Percentiles rank a stretch among this genome's conserved stretches.
Evolutionary conservation across 208 protist genomes (phyloP).

Genomic region (Leishmania tarentolae): DNA sequence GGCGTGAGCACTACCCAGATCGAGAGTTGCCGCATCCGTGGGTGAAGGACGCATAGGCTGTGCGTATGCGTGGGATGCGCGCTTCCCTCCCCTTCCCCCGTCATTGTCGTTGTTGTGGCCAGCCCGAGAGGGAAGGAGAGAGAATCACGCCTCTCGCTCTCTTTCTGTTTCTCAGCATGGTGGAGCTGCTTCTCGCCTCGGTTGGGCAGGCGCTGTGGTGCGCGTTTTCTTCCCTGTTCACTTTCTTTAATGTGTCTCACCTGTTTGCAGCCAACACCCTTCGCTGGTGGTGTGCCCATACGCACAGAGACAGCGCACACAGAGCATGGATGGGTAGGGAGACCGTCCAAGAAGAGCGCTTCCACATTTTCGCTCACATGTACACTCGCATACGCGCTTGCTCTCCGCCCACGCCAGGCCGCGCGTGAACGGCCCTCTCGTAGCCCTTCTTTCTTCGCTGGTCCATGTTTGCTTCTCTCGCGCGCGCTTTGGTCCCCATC

Average conservation of each 20-base stretch:
- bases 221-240: neutral
- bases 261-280: neutral
- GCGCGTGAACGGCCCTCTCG: neutral
- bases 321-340: neutral
- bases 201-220: neutral
- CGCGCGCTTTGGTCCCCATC: neutral
- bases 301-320: neutral
- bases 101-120: neutral
- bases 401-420: neutral
- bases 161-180: neutral
- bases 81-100: neutral
- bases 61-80: neutral
- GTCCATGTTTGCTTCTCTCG: neutral
- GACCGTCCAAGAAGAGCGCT: neutral
- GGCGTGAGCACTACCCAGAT: conserved; percentile 84
- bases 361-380: neutral
- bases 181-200: conserved; percentile 1
- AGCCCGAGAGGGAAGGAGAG: neutral
- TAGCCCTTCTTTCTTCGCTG: neutral
- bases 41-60: conserved; percentile 60
- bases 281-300: neutral
- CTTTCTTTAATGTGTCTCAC: neutral
- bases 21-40: conserved; percentile 78
- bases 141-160: neutral
- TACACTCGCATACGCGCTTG: neutral